These are phyloP conservation scores for Stagonosporopsis vannaccii DNA, from an alignment of 2,329 filamentous ascomycete species.

Conservation along the genomic window DNA sequence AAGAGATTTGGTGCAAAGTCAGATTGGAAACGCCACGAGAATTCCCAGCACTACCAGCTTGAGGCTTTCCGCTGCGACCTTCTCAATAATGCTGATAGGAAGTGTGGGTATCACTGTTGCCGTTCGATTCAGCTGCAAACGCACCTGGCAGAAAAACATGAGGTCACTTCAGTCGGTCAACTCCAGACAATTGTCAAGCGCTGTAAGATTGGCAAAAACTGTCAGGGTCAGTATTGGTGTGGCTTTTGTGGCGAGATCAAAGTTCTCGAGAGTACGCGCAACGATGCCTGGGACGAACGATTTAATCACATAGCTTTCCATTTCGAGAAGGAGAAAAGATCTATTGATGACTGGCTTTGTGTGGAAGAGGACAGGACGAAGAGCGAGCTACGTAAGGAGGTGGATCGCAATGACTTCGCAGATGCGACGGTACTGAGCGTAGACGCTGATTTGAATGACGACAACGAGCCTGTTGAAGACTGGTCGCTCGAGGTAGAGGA, in stretches of 20 bases:
- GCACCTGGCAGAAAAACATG: conserved; percentile 67
- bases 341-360: conserved; percentile 65
- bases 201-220: conserved; percentile 70
- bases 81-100: neutral
- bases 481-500: neutral
- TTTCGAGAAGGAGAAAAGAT: conserved; percentile 63
- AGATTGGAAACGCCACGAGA: conserved; percentile 93
- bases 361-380: conserved; percentile 49
- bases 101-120: conserved; percentile 67
- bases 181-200: conserved; percentile 56
- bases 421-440: conserved; percentile 12
- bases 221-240: conserved; percentile 79
- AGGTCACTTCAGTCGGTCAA: conserved; percentile 33
- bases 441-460: neutral
- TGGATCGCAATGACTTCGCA: conserved; percentile 22
- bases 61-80: conserved; percentile 75
- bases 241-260: conserved; percentile 75
- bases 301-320: conserved; percentile 81
- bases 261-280: conserved; percentile 56
- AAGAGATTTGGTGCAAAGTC: conserved; percentile 90
- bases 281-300: conserved; percentile 66
- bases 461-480: neutral
- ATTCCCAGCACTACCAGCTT: conserved; percentile 74
- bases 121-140: conserved; percentile 65
- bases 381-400: conserved; percentile 31